Conservation (phyloP, 768 basidiomycete genomes). For the Naganishia vaughanmartiniae region DNA sequence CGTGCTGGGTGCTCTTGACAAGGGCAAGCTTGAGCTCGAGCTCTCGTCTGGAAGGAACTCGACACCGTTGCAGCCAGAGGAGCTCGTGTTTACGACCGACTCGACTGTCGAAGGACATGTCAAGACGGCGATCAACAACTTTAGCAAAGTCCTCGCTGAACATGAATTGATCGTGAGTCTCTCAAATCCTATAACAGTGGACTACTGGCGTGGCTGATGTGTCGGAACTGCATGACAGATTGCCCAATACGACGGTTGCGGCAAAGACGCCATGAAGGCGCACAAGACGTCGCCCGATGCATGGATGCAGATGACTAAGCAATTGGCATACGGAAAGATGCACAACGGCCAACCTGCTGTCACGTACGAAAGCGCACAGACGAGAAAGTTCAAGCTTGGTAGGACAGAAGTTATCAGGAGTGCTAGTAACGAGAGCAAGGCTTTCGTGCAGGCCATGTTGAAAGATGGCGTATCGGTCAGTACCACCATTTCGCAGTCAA, state of each 20-base stretch:
- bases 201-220: not conserved
- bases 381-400: conserved; percentile 82
- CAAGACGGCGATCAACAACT: conserved; percentile 62
- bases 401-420: conserved; percentile 92
- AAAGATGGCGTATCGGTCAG: conserved; percentile 58
- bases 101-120: conserved; percentile 60
- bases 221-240: conserved; percentile 55
- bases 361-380: conserved; percentile 95
- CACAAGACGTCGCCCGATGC: conserved; percentile 89
- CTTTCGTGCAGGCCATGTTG: conserved; percentile 87
- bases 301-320: conserved; percentile 91
- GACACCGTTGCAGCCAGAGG: conserved; percentile 57
- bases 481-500: conserved; percentile 25
- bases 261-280: conserved; percentile 79
- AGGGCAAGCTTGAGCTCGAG: conserved; percentile 73
- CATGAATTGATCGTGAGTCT: conserved; percentile 73
- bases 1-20: conserved; percentile 70
- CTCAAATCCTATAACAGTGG: not conserved
- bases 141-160: conserved; percentile 69
- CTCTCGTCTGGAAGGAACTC: conserved; percentile 50
- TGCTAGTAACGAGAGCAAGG: conserved; percentile 75
- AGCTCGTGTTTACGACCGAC: conserved; percentile 71
- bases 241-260: conserved; percentile 81
- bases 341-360: conserved; percentile 62
- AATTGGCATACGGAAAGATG: conserved; percentile 89